Evolutionary conservation across 345 rosid genomes (phyloP).

Genomic region (Dovyalis caffra): DNA sequence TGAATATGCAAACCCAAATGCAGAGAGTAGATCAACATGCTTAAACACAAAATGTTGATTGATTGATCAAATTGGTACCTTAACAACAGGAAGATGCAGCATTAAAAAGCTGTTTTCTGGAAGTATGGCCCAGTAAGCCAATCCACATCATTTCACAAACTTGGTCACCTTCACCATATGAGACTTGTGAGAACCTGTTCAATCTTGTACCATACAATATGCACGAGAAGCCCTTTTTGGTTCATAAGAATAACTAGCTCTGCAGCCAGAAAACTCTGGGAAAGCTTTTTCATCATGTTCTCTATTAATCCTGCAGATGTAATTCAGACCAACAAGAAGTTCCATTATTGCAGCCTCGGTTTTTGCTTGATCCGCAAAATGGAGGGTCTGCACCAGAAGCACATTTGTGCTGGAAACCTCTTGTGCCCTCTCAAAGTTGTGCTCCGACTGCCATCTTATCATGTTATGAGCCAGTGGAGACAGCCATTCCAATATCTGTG

Average conservation of each 20-base stretch:
- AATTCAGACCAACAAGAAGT: constrained; percentile 61
- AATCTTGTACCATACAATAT: background rate
- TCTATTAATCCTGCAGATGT: constrained; percentile 36
- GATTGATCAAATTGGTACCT: constrained; percentile 10
- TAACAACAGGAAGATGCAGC: background rate
- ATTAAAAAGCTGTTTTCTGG: background rate
- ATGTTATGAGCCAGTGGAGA: constrained; percentile 59
- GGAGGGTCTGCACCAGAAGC: constrained; percentile 59
- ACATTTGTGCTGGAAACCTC: constrained; percentile 42
- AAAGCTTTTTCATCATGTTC: constrained; percentile 20
- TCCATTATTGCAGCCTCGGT: constrained; percentile 63
- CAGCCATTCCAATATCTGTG: constrained; percentile 52
- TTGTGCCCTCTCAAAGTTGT: constrained; percentile 49
- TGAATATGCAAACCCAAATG: constrained; percentile 10
- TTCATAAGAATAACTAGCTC: background rate
- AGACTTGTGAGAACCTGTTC: background rate
- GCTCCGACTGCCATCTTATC: constrained; percentile 58
- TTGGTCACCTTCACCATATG: background rate
- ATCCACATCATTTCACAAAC: background rate
- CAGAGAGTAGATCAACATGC: constrained; percentile 4
- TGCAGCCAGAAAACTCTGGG: constrained; percentile 6
- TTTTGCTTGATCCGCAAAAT: constrained; percentile 55
- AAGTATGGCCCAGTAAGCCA: background rate
- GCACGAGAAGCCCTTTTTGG: constrained; percentile 8
- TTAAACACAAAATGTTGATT: constrained; percentile 7